Evolutionary conservation across 2,329 filamentous ascomycete genomes (phyloP), one percentile per base, ranked within the genome.

Genomic region (Mycosphaerella sp.): DNA sequence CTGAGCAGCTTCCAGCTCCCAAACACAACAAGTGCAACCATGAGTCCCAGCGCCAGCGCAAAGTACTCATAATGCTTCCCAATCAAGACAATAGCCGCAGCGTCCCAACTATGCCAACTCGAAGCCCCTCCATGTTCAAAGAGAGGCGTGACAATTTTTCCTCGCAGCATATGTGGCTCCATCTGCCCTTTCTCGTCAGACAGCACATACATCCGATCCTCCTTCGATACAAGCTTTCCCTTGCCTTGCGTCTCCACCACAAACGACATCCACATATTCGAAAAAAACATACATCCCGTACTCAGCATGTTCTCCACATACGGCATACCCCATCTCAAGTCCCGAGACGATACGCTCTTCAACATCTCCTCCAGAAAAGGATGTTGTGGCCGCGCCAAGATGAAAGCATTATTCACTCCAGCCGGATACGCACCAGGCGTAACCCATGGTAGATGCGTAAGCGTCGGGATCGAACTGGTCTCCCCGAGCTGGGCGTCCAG

Each of bases 391-490:
- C 55, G 52, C 3, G 61, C 48, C 14, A 65, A 55, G 18, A 65
- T 65, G 55, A 65, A 65, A 6, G 62, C 62, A 44, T 65, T 65
- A 50, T 64, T 65, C n/a, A 64, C 60, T 3, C 62, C 62, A 8
- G 62, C 62, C 3, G 62, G 62, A 21, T 60, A 60, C 3, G 62
- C 62, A 16, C 58, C 62, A 2, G 62, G 60, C 3, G 59, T 62
- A 14, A 65, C 35, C 34, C 52, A 61, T 12, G 62, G 61, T 1
- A 62, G 47, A 40, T 58, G 55, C 1, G 55, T 59, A 9, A 64
- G 53, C 9, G 52, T 32, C 25, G 46, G 41, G 2, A 48, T 43
- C 6, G 39, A 35, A 28, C 34, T 46, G 6, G 42, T 37, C 17
- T 43, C 21, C 13, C 25, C 44, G 3, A 59, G 40, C 4, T 41